A percentile compares a stretch with the other conserved stretches of the same genome.
phyloP scores from a whole-genome alignment of 2,329 filamentous ascomycete genomes.

The Penicillium sp. region DNA sequence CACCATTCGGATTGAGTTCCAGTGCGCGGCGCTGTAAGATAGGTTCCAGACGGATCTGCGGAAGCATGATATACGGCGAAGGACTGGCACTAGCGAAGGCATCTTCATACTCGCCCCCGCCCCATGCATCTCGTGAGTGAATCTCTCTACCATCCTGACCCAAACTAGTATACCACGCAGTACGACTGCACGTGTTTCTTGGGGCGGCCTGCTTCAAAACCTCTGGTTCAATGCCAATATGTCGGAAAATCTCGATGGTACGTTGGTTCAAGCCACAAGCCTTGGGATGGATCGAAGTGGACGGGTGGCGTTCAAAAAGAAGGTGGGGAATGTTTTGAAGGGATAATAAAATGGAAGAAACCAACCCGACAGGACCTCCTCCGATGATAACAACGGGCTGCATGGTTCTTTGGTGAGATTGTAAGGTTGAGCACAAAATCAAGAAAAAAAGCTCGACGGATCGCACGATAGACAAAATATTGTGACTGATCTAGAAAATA shows the following conservation, averaged over 20 bases:
- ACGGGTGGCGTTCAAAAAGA: slow-evolving; percentile 32
- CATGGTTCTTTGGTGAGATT: neutral
- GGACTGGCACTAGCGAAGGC: slow-evolving; percentile 19
- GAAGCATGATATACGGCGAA: slow-evolving; percentile 30
- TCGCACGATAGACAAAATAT: neutral
- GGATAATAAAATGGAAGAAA: slow-evolving; percentile 33
- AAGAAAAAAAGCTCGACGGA: neutral
- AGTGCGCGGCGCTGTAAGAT: slow-evolving; percentile 30
- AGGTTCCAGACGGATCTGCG: slow-evolving; percentile 41
- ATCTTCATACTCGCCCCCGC: neutral
- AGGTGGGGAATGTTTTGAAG: slow-evolving; percentile 26
- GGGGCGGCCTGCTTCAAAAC: slow-evolving; percentile 4
- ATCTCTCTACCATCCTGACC: neutral
- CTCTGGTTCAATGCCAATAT: slow-evolving; percentile 33
- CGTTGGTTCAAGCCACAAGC: slow-evolving; percentile 34
- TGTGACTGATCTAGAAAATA: neutral
- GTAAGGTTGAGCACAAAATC: neutral
- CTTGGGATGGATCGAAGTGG: slow-evolving; percentile 36
- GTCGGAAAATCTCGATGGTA: slow-evolving; percentile 22
- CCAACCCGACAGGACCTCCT: slow-evolving; percentile 30
- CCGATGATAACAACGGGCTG: neutral
- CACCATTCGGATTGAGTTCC: slow-evolving; percentile 30
- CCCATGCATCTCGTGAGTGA: neutral
- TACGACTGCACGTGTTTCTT: neutral
- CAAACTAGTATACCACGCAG: neutral